A percentile compares a stretch with the other conserved stretches of the same genome.
Conservation (phyloP, 2,329 filamentous ascomycete genomes). For the Shiraia bambusicola region DNA sequence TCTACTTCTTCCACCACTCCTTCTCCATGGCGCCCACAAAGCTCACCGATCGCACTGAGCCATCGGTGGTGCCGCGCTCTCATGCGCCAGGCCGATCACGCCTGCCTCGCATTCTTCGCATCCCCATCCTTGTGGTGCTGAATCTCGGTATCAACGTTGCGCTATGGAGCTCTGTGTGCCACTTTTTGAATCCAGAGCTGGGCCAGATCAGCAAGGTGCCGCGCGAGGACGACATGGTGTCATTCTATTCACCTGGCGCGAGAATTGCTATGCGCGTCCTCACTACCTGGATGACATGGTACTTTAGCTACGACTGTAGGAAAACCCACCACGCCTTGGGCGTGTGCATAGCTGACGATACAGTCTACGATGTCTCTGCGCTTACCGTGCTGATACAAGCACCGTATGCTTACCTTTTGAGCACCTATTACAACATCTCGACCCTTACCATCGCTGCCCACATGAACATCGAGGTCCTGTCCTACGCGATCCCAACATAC, state of each 20-base stretch:
- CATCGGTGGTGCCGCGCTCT: conserved; percentile 27
- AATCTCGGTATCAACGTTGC: conserved; percentile 64
- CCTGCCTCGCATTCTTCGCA: conserved; percentile 42
- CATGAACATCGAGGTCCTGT: conserved; percentile 67
- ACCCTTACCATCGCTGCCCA: conserved; percentile 61
- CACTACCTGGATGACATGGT: conserved; percentile 74
- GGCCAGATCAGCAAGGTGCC: conserved; percentile 63
- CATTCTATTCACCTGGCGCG: conserved; percentile 53
- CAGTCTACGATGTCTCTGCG: conserved; percentile 46
- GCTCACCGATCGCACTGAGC: conserved; percentile 31
- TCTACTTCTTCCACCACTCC: conserved; percentile 2
- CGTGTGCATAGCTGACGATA: conserved; percentile 7
- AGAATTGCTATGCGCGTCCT: conserved; percentile 60
- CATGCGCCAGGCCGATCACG: conserved; percentile 29
- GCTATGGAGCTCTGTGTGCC: conserved; percentile 63
- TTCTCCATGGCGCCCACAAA: conserved; percentile 27
- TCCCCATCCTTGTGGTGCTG: conserved; percentile 50
- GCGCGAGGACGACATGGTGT: conserved; percentile 59
- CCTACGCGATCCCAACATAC: conserved; percentile 71
- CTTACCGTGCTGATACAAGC: conserved; percentile 67
- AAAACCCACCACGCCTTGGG: not conserved
- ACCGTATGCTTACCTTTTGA: conserved; percentile 74
- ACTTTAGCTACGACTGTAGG: conserved; percentile 70
- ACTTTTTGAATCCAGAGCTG: conserved; percentile 65
- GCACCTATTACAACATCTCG: conserved; percentile 73